Conservation (phyloP, 2,329 filamentous ascomycete species). For the Diaporthe vexans region DNA sequence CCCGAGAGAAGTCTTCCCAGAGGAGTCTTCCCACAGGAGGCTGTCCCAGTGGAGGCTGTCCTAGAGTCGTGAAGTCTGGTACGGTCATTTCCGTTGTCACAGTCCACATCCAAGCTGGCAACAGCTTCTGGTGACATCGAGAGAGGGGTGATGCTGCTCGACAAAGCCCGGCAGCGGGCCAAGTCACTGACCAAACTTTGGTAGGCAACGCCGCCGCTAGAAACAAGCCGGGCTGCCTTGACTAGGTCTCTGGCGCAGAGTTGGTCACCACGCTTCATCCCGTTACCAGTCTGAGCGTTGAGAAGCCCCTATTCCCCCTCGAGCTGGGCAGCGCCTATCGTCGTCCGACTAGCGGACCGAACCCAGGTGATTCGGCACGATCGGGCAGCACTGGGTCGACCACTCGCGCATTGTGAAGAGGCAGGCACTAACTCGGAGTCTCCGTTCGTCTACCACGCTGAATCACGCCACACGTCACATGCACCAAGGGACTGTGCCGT, state of each 20-base stretch:
- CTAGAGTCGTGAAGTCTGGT: no score
- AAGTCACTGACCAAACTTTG: slow-evolving; percentile 14
- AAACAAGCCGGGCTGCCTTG: slow-evolving; percentile 5
- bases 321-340: background rate
- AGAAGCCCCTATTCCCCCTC: background rate
- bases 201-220: slow-evolving; percentile 14
- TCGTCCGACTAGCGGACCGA: slow-evolving; percentile 26
- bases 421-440: slow-evolving; percentile 23
- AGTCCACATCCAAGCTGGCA: background rate
- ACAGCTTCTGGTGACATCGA: background rate
- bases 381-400: background rate
- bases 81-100: slow-evolving; percentile 8
- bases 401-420: slow-evolving; percentile 13
- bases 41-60: no score
- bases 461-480: slow-evolving; percentile 26
- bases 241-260: background rate
- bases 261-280: slow-evolving; percentile 13
- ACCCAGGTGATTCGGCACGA: slow-evolving; percentile 4
- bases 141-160: slow-evolving; percentile 8
- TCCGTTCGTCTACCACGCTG: slow-evolving; percentile 30
- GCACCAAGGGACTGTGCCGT: slow-evolving; percentile 25
- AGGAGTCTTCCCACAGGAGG: no score
- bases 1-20: no score
- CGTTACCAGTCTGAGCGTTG: slow-evolving; percentile 21
- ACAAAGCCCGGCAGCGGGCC: background rate